Evolutionary conservation across 352 stramenopile species (phyloP), one percentile per base, ranked within the genome.

Genomic region (Aphanomyces euteiches): DNA sequence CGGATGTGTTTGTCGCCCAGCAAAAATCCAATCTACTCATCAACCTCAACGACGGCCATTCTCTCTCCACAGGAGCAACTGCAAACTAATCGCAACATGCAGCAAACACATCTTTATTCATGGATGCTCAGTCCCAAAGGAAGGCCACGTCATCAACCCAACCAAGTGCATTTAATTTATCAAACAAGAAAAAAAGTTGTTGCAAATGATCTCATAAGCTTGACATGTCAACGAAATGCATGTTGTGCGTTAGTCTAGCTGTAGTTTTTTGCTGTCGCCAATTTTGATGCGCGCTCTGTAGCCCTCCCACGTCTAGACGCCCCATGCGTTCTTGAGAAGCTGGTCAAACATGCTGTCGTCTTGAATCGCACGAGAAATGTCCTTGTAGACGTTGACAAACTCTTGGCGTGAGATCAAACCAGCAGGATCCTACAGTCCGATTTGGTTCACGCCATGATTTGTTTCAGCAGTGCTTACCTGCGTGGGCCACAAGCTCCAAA

Each of bases 361-460:
- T 1, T 73, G 76, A 36, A 93, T 57, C n/a, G 78, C 81, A 39
- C 76, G 75, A 12, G 86, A 87, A 7, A 93, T 78, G 66, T 93
- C 83, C 5, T 72, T 68, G 77, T 93, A 93, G 36, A 91, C 79
- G 7, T 92, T 82, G 7, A 87, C 43, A 64, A 93, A 93, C 50
- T 90, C 78, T 41, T 73, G 75, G 6, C 60, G 72, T 2, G 81
- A 82, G 56, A 92, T 70, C 36, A 87, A 75, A 7, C 72, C 58
- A 10, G 13, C 28, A n/a, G 37, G 3, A 67, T 65, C 40, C 66
- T 74, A 66, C 47, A 28, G 7, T n/a, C 38, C 6, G 5, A 13
- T 19, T 7, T 66, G 3, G 36, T 43, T 15, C 43, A 19, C 19
- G 41, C 4, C 39, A 37, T 3, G 10, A 63, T 1, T 64, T 5